Evolutionary conservation across 2,329 filamentous ascomycete species (phyloP).

Genomic region (Chaetomium globosum): DNA sequence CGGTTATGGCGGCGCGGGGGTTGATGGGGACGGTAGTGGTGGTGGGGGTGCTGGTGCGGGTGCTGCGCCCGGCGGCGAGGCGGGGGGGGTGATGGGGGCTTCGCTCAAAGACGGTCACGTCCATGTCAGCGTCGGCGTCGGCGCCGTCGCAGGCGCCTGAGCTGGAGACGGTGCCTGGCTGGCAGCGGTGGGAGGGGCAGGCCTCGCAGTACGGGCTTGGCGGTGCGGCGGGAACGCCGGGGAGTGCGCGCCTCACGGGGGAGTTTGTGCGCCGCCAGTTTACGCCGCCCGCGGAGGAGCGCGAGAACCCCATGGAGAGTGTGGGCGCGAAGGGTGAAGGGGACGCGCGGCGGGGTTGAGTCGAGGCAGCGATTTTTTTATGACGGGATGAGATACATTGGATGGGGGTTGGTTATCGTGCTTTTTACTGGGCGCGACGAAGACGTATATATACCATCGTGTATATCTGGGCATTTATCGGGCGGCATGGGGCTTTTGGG

Average conservation of each 20-base stretch:
- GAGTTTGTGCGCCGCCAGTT: slow-evolving; percentile 39
- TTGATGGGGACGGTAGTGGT: not conserved
- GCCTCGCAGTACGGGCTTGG: slow-evolving; percentile 14
- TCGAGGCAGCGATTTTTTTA: not conserved
- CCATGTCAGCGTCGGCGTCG: slow-evolving; percentile 15
- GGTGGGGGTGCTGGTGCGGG: not conserved
- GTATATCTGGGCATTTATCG: not conserved
- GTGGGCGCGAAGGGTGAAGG: not conserved
- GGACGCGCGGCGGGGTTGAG: not conserved
- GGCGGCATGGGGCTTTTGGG: not conserved
- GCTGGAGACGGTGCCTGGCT: slow-evolving; percentile 3
- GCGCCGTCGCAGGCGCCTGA: slow-evolving; percentile 8
- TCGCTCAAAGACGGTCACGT: slow-evolving; percentile 33
- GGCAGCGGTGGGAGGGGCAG: slow-evolving; percentile 20
- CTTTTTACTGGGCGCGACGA: not conserved
- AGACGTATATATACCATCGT: not conserved
- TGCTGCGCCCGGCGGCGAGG: not conserved
- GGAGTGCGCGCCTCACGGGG: slow-evolving; percentile 19
- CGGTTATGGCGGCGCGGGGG: not conserved
- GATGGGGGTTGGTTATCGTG: no score
- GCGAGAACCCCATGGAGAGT: slow-evolving; percentile 39
- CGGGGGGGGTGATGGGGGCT: slow-evolving; percentile 25
- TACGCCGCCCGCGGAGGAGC: slow-evolving; percentile 42
- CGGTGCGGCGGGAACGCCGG: not conserved
- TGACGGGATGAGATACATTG: not conserved